A percentile compares a stretch with the other conserved stretches of the same genome.
Evolutionary conservation across 768 basidiomycete species (phyloP).

Genomic region (Agrocybe pediades): DNA sequence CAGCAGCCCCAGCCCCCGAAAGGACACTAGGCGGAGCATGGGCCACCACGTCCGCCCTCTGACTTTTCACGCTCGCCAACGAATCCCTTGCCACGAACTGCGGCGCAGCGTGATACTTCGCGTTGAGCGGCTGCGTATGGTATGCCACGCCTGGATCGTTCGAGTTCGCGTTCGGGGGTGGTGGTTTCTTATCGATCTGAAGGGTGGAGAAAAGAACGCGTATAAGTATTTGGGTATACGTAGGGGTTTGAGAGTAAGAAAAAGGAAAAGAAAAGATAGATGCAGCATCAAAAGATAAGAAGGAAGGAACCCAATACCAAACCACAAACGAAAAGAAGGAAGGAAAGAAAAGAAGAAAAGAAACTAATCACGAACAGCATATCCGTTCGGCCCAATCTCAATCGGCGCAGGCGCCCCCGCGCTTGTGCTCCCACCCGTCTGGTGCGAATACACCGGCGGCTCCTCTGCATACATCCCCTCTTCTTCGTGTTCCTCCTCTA

Average conservation of each 20-base stretch:
- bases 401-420: constrained; percentile 20
- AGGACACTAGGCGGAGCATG: not conserved
- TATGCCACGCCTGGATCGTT: not conserved
- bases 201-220: not conserved
- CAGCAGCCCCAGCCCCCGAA: not conserved
- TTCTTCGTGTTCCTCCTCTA: constrained; percentile 25
- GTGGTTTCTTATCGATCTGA: constrained; percentile 24
- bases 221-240: not conserved
- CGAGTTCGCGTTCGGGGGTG: not conserved
- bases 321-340: too few species aligned
- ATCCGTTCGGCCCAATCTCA: constrained; percentile 56
- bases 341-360: not conserved
- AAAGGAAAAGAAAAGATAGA: not conserved
- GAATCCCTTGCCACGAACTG: not conserved
- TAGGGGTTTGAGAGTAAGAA: not conserved
- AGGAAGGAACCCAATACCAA: too few species aligned
- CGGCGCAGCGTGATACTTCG: not conserved
- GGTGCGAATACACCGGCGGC: constrained; percentile 65
- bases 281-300: not conserved
- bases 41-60: not conserved
- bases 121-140: not conserved
- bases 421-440: too few species aligned
- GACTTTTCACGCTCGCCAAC: not conserved
- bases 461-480: constrained; percentile 51
- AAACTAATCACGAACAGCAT: constrained; percentile 50